Percentiles rank a stretch among this genome's conserved stretches.
phyloP scores from a whole-genome alignment of 2,329 filamentous ascomycete genomes.

The Tolypocladium sp. region DNA sequence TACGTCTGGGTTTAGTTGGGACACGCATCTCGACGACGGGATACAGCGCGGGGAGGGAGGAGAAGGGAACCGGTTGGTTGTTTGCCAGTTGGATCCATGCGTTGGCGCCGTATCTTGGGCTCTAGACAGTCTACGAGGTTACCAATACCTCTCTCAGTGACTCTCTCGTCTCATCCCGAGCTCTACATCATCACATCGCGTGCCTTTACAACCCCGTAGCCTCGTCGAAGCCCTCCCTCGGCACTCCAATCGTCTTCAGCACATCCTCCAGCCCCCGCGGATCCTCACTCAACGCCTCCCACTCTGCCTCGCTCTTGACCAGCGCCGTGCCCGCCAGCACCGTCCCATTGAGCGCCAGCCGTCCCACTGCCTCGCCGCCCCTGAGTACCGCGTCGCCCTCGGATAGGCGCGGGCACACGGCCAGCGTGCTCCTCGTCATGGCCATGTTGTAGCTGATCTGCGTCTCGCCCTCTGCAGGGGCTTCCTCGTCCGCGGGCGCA shows the following conservation, averaged over 20 bases:
- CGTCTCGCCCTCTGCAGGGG: conserved; percentile 28
- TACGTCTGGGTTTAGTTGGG: not conserved
- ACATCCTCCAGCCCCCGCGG: conserved; percentile 6
- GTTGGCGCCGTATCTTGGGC: too few species aligned
- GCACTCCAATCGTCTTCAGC: conserved; percentile 19
- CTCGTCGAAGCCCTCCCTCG: conserved; percentile 2
- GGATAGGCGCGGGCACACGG: conserved; percentile 42
- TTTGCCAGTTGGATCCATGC: not conserved
- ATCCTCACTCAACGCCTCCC: conserved; percentile 40
- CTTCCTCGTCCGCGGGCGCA: conserved; percentile 7
- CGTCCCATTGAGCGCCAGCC: conserved; percentile 49
- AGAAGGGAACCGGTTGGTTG: too few species aligned
- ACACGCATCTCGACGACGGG: not conserved
- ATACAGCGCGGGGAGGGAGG: not conserved
- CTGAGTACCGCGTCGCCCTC: conserved; percentile 34
- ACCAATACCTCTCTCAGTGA: not conserved
- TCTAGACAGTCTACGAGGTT: not conserved
- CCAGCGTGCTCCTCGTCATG: conserved; percentile 44
- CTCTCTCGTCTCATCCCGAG: not conserved
- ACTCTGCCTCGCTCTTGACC: conserved; percentile 50
- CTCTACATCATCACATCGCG: not conserved
- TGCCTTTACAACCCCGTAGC: not conserved
- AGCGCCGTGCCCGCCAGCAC: conserved; percentile 55
- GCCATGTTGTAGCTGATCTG: conserved; percentile 56
- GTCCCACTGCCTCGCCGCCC: conserved; percentile 27